These are phyloP conservation scores for Saksenaea oblongispora DNA, from an alignment of 371 early-diverging fungal genomes.

Conservation along the genomic window DNA sequence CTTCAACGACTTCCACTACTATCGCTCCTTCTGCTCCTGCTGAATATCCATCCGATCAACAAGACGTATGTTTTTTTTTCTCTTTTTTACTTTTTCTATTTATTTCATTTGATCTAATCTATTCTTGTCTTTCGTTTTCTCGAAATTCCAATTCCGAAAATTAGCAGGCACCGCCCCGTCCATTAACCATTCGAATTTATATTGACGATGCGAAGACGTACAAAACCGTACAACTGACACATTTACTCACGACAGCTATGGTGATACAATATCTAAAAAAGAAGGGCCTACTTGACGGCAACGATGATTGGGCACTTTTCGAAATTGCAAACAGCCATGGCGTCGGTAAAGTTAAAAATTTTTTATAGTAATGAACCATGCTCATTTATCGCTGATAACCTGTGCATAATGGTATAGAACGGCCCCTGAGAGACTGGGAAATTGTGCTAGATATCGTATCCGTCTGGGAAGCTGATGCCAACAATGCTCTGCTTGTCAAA, in stretches of 20 bases:
- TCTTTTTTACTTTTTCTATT: too few species aligned
- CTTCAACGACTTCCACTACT: not conserved
- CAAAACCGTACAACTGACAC: constrained; percentile 75
- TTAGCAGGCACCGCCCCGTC: constrained; percentile 27
- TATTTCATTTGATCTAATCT: not conserved
- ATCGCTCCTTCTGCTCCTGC: not conserved
- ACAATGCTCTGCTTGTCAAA: constrained; percentile 77
- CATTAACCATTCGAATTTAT: constrained; percentile 82
- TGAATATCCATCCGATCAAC: constrained; percentile 1
- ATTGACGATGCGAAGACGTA: constrained; percentile 75
- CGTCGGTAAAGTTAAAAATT: constrained; percentile 39
- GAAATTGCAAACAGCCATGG: constrained; percentile 84
- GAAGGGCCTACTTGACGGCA: constrained; percentile 58
- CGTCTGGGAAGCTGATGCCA: constrained; percentile 76
- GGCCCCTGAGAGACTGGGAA: constrained; percentile 91
- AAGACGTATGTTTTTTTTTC: constrained; percentile 4
- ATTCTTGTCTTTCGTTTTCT: constrained; percentile 11
- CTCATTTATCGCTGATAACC: not conserved
- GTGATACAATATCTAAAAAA: constrained; percentile 68
- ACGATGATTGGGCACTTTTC: constrained; percentile 85
- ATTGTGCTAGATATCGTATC: constrained; percentile 76
- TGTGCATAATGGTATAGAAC: constrained; percentile 55
- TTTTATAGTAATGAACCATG: constrained; percentile 2
- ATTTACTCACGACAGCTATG: constrained; percentile 72
- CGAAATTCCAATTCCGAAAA: constrained; percentile 10